Evolutionary conservation across 768 basidiomycete species (phyloP), one percentile per base, ranked within the genome.

Genomic region (Pleurotus ostreatus): DNA sequence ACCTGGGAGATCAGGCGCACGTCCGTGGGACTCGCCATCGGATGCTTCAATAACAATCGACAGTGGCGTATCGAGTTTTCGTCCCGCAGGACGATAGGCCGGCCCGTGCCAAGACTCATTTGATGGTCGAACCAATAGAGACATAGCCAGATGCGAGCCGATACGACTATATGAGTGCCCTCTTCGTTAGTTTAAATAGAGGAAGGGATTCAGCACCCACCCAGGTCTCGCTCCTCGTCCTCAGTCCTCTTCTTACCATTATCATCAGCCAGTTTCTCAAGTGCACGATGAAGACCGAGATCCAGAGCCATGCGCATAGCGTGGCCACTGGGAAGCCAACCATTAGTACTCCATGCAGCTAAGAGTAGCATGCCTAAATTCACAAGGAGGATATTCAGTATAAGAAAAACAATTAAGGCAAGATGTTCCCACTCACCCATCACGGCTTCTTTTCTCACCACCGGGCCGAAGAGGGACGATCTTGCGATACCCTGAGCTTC

Each of bases 291-390:
- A 18, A 98, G 78, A 30, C 94, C 93, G 52, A 98, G 86, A 67
- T 97, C 94, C 53, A 96, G 74, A 18, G 92, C 94, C 92, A 96
- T 96, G 52, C 95, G 85, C 85, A 97, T 87, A 5, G 95, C 95
- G 65, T 98, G 95, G 2, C 95, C 95, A 63, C 90, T 89, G 7
- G 94, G 93, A 46, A 98, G 78, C 92, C 93, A 98, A 0, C 93
- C 94, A 60, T 94, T 93, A 38, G 93, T 92, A 65, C 88, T 91
- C 92, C 93, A 96, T 4, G 94, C 92, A 25, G 93, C 91, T 46
- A 97, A 77, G 26, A 98, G 77, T 9, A 96, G 74, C 92, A 94
- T 96, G 7, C 92, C 93, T 92, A 60, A 6, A 18, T 65, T 46
- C 56, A 30, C 45, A 44, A 13, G 34, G 41, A 47, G 55, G 39